These are phyloP conservation scores for Terana coerulea DNA, from an alignment of 768 basidiomycete genomes.

Conservation along the genomic window DNA sequence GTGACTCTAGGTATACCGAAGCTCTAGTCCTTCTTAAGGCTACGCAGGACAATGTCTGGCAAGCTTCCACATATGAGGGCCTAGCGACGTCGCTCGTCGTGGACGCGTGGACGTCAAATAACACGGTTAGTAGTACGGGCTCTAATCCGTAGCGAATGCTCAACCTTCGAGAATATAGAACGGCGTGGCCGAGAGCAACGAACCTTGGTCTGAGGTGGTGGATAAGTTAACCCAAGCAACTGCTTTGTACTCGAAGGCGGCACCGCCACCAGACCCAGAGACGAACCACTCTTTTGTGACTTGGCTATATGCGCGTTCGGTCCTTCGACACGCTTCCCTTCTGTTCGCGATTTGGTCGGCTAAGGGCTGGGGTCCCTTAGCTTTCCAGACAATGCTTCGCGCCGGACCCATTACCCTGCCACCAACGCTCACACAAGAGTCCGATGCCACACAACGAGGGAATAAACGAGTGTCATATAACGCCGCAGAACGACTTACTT, in stretches of 20 bases:
- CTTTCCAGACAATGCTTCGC: conserved; percentile 72
- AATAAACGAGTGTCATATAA: conserved; percentile 33
- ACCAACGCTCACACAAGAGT: conserved; percentile 48
- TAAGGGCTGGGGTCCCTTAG: conserved; percentile 84
- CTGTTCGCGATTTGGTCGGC: conserved; percentile 79
- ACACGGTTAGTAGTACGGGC: conserved; percentile 58
- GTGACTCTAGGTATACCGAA: conserved; percentile 71
- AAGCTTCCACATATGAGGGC: conserved; percentile 85
- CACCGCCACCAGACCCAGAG: conserved; percentile 43
- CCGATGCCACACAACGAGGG: conserved; percentile 26
- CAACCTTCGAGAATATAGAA: too few species aligned
- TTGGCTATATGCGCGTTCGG: conserved; percentile 61
- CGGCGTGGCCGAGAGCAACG: conserved; percentile 49
- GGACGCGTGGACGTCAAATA: conserved; percentile 79
- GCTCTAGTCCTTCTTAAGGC: conserved; percentile 73
- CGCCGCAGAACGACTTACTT: conserved; percentile 61
- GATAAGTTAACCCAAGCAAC: conserved; percentile 70
- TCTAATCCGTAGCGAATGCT: too few species aligned
- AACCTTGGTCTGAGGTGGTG: conserved; percentile 72
- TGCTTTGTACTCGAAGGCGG: conserved; percentile 55
- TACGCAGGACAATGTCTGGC: conserved; percentile 80
- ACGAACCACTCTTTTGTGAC: conserved; percentile 60
- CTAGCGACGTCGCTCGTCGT: conserved; percentile 74
- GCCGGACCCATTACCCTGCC: conserved; percentile 57
- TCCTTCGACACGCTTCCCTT: conserved; percentile 71